Conservation (phyloP, 768 basidiomycete genomes). For the Brasilioporus rufonigricans region DNA sequence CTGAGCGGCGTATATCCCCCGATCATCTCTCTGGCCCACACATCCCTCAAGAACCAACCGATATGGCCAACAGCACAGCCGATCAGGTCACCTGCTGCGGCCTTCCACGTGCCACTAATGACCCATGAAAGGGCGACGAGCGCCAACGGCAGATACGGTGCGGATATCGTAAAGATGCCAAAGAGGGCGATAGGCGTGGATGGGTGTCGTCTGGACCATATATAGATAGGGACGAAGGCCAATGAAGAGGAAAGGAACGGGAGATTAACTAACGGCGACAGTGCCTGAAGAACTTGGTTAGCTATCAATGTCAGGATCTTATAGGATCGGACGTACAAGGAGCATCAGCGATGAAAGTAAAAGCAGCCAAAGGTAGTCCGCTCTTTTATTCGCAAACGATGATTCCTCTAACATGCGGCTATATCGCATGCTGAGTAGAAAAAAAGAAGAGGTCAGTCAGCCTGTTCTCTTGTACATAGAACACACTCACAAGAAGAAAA, state of each 20-base stretch:
- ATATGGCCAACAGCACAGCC: constrained; percentile 88
- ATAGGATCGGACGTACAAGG: constrained; percentile 51
- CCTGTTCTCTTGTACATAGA: neutral
- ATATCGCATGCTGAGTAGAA: constrained; percentile 81
- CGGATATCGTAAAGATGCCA: constrained; percentile 90
- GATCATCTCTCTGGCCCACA: constrained; percentile 85
- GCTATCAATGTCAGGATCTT: neutral
- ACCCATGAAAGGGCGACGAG: constrained; percentile 87
- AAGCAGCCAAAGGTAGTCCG: constrained; percentile 96
- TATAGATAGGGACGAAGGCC: constrained; percentile 93
- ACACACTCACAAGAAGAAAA: constrained; percentile 92
- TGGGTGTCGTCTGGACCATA: constrained; percentile 95
- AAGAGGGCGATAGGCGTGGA: constrained; percentile 95
- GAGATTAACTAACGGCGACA: constrained; percentile 87
- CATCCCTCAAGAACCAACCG: constrained; percentile 82
- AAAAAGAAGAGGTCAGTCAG: neutral
- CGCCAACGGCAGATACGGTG: constrained; percentile 91
- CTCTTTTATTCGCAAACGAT: constrained; percentile 85
- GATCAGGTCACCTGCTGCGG: constrained; percentile 76
- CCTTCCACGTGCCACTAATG: constrained; percentile 79
- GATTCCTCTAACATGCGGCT: constrained; percentile 97
- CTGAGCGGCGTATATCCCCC: constrained; percentile 72
- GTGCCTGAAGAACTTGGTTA: constrained; percentile 41
- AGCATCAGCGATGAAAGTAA: constrained; percentile 82
- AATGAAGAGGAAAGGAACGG: constrained; percentile 92